Evolutionary conservation across 495 filamentous ascomycete genomes (phyloP).

Genomic region (Penicillium bovifimosum): DNA sequence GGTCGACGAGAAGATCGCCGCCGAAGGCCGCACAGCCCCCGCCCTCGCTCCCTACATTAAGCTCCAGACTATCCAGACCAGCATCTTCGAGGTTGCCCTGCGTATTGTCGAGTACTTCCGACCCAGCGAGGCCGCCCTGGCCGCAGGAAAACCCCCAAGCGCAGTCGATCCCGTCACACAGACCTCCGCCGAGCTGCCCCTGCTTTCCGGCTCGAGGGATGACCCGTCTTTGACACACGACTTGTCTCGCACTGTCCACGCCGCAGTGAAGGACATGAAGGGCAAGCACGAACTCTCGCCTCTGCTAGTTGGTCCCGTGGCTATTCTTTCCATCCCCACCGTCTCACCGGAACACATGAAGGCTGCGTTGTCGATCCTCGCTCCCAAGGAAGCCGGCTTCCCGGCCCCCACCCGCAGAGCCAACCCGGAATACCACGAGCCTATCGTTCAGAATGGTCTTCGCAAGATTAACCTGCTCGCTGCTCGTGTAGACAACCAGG

Average conservation of each 20-base stretch:
- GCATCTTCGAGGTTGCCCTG: conserved; percentile 79
- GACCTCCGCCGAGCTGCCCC: conserved; percentile 36
- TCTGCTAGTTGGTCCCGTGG: conserved; percentile 74
- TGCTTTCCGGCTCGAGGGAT: conserved; percentile 27
- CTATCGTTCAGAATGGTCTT: conserved; percentile 67
- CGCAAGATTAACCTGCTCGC: conserved; percentile 83
- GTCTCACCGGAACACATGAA: conserved; percentile 80
- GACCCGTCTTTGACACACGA: conserved; percentile 63
- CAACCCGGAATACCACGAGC: conserved; percentile 76
- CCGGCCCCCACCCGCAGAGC: conserved; percentile 67
- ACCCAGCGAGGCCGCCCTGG: conserved; percentile 40
- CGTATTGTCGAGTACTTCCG: conserved; percentile 83
- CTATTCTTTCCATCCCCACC: conserved; percentile 70
- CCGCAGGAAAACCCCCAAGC: conserved; percentile 24
- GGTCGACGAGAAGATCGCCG: conserved; percentile 53
- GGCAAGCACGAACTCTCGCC: conserved; percentile 63
- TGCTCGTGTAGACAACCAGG: conserved; percentile 72
- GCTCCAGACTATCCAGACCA: conserved; percentile 77
- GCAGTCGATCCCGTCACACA: conserved; percentile 41
- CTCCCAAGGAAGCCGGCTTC: conserved; percentile 64
- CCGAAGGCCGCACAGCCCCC: conserved; percentile 38
- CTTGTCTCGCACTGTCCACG: conserved; percentile 65
- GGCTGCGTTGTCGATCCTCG: conserved; percentile 66
- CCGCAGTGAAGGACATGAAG: conserved; percentile 48
- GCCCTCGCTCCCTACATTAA: conserved; percentile 54